Conservation (phyloP, 2,329 filamentous ascomycete genomes). For the Aspergillus tamarii region DNA sequence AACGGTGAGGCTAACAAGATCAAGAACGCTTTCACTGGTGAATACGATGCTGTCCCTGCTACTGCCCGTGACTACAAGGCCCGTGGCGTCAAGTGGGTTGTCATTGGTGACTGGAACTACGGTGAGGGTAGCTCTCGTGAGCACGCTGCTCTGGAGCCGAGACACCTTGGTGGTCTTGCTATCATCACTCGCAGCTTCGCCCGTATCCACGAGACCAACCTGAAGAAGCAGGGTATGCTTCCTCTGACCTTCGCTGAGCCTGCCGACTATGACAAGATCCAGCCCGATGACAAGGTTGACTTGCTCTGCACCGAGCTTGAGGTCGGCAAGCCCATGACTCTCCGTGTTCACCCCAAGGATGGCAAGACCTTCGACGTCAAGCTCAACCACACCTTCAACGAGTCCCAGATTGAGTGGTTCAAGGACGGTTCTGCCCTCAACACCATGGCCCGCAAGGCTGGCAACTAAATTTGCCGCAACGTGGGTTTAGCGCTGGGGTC, state of each 20-base stretch:
- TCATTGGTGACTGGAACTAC: slow-evolving; percentile 99
- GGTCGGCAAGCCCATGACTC: slow-evolving; percentile 89
- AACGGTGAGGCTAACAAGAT: slow-evolving; percentile 98
- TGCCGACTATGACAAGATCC: slow-evolving; percentile 97
- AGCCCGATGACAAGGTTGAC: slow-evolving; percentile 89
- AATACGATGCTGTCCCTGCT: slow-evolving; percentile 85
- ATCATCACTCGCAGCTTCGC: slow-evolving; percentile 96
- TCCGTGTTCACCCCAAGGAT: slow-evolving; percentile 88
- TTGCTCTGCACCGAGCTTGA: slow-evolving; percentile 85
- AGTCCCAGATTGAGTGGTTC: slow-evolving; percentile 98
- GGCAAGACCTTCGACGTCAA: slow-evolving; percentile 79
- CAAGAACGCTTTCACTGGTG: slow-evolving; percentile 82
- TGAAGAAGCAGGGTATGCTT: slow-evolving; percentile 99
- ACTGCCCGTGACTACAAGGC: slow-evolving; percentile 98
- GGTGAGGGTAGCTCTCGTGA: slow-evolving; percentile 97
- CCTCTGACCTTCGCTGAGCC: slow-evolving; percentile 93
- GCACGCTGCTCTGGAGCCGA: slow-evolving; percentile 95
- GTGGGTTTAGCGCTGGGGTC: slow-evolving; percentile 7
- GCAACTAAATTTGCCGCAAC: slow-evolving; percentile 31
- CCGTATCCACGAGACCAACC: slow-evolving; percentile 99
- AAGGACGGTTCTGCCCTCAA: slow-evolving; percentile 96
- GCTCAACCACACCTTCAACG: slow-evolving; percentile 97
- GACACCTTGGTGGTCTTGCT: slow-evolving; percentile 93
- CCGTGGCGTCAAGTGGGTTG: slow-evolving; percentile 94
- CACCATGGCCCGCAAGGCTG: slow-evolving; percentile 83